Evolutionary conservation across 371 early-diverging fungal species (phyloP), one percentile per base, ranked within the genome.

Genomic region (Rhizomucor miehei): DNA sequence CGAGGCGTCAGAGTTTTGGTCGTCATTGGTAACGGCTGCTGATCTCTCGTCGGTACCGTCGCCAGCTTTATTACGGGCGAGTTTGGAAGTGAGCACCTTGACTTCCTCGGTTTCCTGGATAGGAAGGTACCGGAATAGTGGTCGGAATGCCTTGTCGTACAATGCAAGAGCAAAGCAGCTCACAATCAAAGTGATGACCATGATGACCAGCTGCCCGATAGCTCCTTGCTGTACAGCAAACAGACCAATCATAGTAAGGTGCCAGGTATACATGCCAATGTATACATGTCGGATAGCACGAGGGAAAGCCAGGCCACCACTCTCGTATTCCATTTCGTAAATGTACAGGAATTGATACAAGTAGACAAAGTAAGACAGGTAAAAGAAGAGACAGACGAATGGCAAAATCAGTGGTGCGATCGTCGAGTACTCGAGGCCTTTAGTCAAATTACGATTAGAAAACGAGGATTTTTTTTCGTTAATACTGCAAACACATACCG

Each of bases 321-420:
- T 77, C 46, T 81, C 78, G 54, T 78, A 78, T 17, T 68, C 63
- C 20, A 67, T 48, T 54, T 86, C 81, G 62, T 86, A 89, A 4
- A 91, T 84, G 49, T 89, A 89, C 60, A 88, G 60, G 75, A 91
- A 88, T 52, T 90, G 88, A 65, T 92, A 90, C 19, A 80, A 67
- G 64, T 91, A 92, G 14, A 90, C 90, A 52, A 89, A 68, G 61
- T 86, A 87, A 48, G 74, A 84, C 20, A 92, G 63, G 2, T 69
- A 65, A 63, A 90, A 95, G 75, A 88, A 92, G 17, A 90, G 62
- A 3, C 79, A 65, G 5, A 88, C 88, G 54, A 93, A 86, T 13
- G 90, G 82, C 39, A 89, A 65, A 55, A 93, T 82, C 51, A 95
- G 54, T 3, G 95, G 95, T 11, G 92, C 81, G 25, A 93, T 81